A percentile compares a stretch with the other conserved stretches of the same genome.
These are phyloP conservation scores for Xylariomycetidae sp. DNA, from an alignment of 2,329 filamentous ascomycete species.

Conservation along the genomic window DNA sequence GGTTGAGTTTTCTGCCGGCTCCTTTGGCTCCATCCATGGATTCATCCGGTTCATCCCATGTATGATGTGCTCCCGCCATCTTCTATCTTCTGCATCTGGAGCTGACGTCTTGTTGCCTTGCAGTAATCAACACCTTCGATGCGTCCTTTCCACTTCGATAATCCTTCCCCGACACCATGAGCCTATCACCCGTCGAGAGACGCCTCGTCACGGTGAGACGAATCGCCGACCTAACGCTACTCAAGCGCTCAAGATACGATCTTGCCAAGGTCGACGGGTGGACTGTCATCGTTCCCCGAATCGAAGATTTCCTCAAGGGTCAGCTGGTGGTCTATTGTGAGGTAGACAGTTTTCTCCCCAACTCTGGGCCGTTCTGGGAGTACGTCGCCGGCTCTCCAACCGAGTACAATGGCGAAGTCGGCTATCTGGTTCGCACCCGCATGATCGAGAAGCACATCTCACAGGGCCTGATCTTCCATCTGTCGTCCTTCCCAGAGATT, in stretches of 20 bases:
- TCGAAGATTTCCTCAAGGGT: conserved; percentile 10
- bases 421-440: conserved; percentile 18
- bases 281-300: conserved; percentile 14
- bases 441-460: conserved; percentile 16
- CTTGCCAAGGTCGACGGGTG: conserved; percentile 23
- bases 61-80: no score
- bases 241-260: conserved; percentile 5
- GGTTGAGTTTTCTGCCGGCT: no score
- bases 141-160: no score
- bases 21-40: no score
- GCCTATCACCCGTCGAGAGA: no score
- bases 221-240: conserved; percentile 11
- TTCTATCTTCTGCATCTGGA: no score
- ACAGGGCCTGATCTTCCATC: conserved; percentile 23
- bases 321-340: conserved; percentile 28
- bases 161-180: no score
- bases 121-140: no score
- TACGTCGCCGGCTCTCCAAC: conserved; percentile 2
- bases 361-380: conserved; percentile 16
- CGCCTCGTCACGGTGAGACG: conserved; percentile 24
- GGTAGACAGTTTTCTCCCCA: conserved; percentile 28
- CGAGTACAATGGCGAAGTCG: conserved; percentile 9
- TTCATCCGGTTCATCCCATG: no score
- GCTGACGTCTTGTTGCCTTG: no score
- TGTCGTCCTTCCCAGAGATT: conserved; percentile 18